Percentiles rank a stretch among this genome's conserved stretches.
Evolutionary conservation across 108 stramenopile species (phyloP).

Genomic region (Phaeodactylum tricornutum): DNA sequence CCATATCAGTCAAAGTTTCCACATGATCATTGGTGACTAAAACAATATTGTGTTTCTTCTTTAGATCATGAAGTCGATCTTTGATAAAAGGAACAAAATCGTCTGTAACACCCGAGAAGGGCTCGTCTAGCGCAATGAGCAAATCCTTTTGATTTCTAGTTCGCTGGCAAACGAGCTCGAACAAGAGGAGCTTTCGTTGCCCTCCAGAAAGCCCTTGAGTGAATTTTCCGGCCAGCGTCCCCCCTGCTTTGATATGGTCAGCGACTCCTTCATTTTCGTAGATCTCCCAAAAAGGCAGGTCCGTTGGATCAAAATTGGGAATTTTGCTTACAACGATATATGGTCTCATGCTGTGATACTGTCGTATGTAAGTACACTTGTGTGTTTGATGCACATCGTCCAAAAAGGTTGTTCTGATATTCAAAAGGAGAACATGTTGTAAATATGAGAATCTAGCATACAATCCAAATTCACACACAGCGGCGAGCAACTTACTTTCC

Average conservation of each 20-base stretch:
- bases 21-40: slow-evolving; percentile 72
- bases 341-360: slow-evolving; percentile 57
- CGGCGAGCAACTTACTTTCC: too few species aligned
- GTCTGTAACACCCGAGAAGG: slow-evolving; percentile 62
- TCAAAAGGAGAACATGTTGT: too few species aligned
- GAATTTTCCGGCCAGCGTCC: slow-evolving; percentile 60
- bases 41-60: slow-evolving; percentile 47
- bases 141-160: slow-evolving; percentile 27
- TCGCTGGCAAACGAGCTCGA: slow-evolving; percentile 57
- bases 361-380: slow-evolving; percentile 69
- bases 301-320: slow-evolving; percentile 53
- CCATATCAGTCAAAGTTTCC: slow-evolving; percentile 38
- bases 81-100: slow-evolving; percentile 66
- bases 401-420: slow-evolving; percentile 66
- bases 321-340: slow-evolving; percentile 44
- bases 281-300: slow-evolving; percentile 60
- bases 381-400: slow-evolving; percentile 54
- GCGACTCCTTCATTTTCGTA: slow-evolving; percentile 48
- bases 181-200: slow-evolving; percentile 54
- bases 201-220: slow-evolving; percentile 56
- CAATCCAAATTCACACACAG: too few species aligned
- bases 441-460: too few species aligned
- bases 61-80: slow-evolving; percentile 34
- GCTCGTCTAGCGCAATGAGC: slow-evolving; percentile 51
- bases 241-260: slow-evolving; percentile 35